Base-by-base conservation (phyloP, 2,329 filamentous ascomycete species). In the Malbranchea cinnamomea region DNA sequence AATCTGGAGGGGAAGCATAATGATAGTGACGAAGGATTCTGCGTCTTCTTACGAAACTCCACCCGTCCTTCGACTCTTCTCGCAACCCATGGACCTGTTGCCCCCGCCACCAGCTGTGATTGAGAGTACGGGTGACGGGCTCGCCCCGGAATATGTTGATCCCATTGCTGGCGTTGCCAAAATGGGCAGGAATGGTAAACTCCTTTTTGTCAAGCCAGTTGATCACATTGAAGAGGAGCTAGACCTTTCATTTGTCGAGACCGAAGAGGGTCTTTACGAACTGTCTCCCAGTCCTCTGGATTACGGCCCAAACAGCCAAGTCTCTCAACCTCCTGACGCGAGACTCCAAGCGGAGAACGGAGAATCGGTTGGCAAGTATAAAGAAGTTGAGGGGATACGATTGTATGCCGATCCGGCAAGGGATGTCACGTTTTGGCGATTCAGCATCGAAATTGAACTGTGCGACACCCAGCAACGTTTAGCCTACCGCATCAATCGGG, bases 341-440 rank as follows among this genome's bases (percentile, higher is more conserved):
- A 56, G 63, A 22, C 46, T 55, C 11, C 48, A 52, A 31, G 42
- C 49, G 4, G 29, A 43, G 2, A 84, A 93, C 44, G 85, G 87
- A 10, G 87, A 95, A 52, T 80, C 74, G 42, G 59, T 74, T 4
- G 78, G 76, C 27, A 80, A 82, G 50, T 84, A 80, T 50, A 82
- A 78, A 45, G 85, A 94, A 45, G 71, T 94, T 4, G 67, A 74
- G 36, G 89, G 81, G 1, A 74, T 81, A 44, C 74, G 83, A 13
- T 67, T 98, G 8, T 85, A 94, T 46, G 67, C 73, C 1, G 89
- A 94, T 47, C 62, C 73, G 4, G 87, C 93, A 49, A 69, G 78
- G 35, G 87, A 87, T 23, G 74, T 78, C 37, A 98, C 89, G 0
- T 98, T 98, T 56, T 98, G 89, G 89, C 72, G 84, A 23, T 98